Base-by-base conservation (phyloP, 2,329 filamentous ascomycete genomes). In the Fusarium sp. region DNA sequence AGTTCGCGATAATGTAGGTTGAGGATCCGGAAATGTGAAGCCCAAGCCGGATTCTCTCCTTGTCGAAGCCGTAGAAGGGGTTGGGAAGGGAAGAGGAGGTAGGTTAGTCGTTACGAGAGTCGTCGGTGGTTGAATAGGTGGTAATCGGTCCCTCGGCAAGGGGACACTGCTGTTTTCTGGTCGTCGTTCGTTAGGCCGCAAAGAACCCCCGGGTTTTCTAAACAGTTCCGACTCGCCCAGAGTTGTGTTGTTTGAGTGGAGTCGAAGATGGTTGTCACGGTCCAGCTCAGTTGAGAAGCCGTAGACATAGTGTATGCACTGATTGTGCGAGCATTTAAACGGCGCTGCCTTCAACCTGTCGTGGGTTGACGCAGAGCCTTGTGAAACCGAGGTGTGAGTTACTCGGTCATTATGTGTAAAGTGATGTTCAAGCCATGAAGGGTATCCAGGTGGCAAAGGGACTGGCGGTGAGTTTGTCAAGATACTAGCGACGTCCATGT, bases 301-400 rank as follows among this genome's bases (percentile, higher is more conserved):
- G 68, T 88, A 89, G 36, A 88, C 83, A 75, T 87, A 88, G 74
- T 86, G 83, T 63, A 86, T 77, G 71, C 86, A 89, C 61, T 80
- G 80, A 57, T 87, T 83, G 66, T 87, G 80, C 77, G 80, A 83
- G 75, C 86, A 89, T 75, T 86, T 88, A 75, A 84, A 84, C 10
- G 84, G 72, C 44, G 44, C 44, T 29, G 63, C 63, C 60, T 51
- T 67, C 16, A 56, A 27, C n/a, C 57, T 18, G 44, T 58, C 42
- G 25, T 31, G 44, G 38, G 58, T 34, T 29, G 64, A 36, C 34
- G 56, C 54, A 40, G 64, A 54, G 36, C 74, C 71, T 61, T 67
- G 66, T 33, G 61, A 58, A 55, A 57, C 56, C 54, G 79, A 77
- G 49, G 77, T 77, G 23, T 80, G 81, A 67, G 82, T 78, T 51